Conservation (phyloP, 805 yeast genomes). For the Cyberlindnera americana region DNA sequence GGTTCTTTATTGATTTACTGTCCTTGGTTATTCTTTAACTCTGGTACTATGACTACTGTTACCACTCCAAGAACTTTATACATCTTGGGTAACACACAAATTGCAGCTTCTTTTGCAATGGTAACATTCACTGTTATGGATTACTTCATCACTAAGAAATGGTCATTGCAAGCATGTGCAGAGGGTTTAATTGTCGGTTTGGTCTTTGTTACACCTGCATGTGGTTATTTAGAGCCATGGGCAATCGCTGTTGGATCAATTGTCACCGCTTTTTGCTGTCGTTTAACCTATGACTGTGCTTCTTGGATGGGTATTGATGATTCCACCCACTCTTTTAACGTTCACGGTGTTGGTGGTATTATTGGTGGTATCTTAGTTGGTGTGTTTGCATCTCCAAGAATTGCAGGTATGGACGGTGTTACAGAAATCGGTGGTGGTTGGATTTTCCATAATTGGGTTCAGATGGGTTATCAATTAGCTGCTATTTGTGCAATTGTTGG, state of each 20-base stretch:
- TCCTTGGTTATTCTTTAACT: constrained; percentile 97
- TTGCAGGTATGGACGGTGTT: constrained; percentile 83
- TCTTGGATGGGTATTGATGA: constrained; percentile 80
- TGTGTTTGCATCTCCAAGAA: constrained; percentile 78
- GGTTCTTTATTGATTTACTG: constrained; percentile 86
- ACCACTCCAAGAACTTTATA: constrained; percentile 83
- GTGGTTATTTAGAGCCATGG: constrained; percentile 90
- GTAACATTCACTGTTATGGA: constrained; percentile 86
- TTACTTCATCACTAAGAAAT: constrained; percentile 76
- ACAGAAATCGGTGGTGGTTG: constrained; percentile 90
- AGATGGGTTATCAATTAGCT: constrained; percentile 86
- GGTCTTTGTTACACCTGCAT: constrained; percentile 97
- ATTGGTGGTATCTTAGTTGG: constrained; percentile 84
- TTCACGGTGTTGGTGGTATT: constrained; percentile 96
- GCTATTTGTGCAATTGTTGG: constrained; percentile 35
- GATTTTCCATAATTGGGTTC: constrained; percentile 87
- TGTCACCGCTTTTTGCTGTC: constrained; percentile 76
- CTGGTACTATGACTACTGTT: constrained; percentile 71
- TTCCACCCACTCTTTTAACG: constrained; percentile 88
- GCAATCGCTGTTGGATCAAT: constrained; percentile 83
- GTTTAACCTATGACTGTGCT: constrained; percentile 81
- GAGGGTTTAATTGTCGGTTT: constrained; percentile 94
- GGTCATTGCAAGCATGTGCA: constrained; percentile 90
- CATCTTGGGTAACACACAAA: constrained; percentile 86
- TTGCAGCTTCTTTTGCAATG: constrained; percentile 87